These are phyloP conservation scores for Penicillium salamii DNA, from an alignment of 495 filamentous ascomycete genomes.

Conservation along the genomic window DNA sequence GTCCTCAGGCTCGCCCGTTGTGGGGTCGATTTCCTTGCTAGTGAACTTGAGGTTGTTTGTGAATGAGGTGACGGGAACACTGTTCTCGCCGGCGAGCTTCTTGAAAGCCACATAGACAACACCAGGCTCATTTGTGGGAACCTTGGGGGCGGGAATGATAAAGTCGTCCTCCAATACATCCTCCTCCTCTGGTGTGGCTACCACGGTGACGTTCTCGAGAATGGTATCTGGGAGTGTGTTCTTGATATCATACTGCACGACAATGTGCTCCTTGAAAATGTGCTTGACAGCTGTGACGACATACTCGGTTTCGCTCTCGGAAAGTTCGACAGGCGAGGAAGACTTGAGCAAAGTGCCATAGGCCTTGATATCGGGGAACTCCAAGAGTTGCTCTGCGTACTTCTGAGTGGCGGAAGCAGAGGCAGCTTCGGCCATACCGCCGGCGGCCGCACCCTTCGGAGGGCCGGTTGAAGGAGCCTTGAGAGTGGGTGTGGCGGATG, in stretches of 20 bases:
- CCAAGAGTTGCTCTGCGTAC: slow-evolving; percentile 80
- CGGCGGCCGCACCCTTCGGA: slow-evolving; percentile 65
- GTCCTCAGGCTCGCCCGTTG: slow-evolving; percentile 90
- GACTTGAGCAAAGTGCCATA: slow-evolving; percentile 91
- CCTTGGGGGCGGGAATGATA: slow-evolving; percentile 81
- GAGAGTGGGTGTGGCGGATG: slow-evolving; percentile 85
- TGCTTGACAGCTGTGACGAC: slow-evolving; percentile 93
- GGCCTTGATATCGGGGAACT: slow-evolving; percentile 82
- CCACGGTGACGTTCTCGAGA: slow-evolving; percentile 85
- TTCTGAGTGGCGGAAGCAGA: slow-evolving; percentile 78
- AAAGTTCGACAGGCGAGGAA: slow-evolving; percentile 80
- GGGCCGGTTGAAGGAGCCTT: slow-evolving; percentile 86
- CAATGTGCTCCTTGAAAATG: slow-evolving; percentile 93
- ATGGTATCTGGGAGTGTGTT: slow-evolving; percentile 92
- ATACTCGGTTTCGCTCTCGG: slow-evolving; percentile 97
- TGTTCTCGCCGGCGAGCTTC: slow-evolving; percentile 66
- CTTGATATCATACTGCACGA: slow-evolving; percentile 96
- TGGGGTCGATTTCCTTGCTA: slow-evolving; percentile 94
- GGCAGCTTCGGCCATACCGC: slow-evolving; percentile 66
- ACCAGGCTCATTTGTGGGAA: slow-evolving; percentile 78
- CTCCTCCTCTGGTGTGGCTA: slow-evolving; percentile 79
- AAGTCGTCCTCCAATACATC: slow-evolving; percentile 83
- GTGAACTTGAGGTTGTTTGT: slow-evolving; percentile 95
- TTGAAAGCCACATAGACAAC: slow-evolving; percentile 95
- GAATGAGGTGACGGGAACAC: slow-evolving; percentile 73